Base-by-base conservation (phyloP, 768 basidiomycete species). In the Rhizopogon roseolus region DNA sequence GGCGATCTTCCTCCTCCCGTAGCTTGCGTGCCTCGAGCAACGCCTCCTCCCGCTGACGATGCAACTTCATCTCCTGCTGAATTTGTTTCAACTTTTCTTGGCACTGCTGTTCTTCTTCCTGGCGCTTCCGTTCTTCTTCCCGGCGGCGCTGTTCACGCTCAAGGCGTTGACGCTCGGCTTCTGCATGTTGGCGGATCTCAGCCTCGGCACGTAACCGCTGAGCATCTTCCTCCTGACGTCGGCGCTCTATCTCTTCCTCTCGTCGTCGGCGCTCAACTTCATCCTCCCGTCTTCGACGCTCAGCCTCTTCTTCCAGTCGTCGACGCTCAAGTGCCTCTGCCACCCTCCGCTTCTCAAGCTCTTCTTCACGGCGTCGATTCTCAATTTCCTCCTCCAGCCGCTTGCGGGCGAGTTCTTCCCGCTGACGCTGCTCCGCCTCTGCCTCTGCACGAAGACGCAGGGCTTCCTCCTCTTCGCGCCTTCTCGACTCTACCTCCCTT, bases 81-180 rank as follows among this genome's bases (percentile, higher is more conserved):
- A 51, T 75, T 76, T 22, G 76, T 75, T 50, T 78, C 65, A 17
- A 77, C 77, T 34, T 67, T 65, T 42, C 71, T 68, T 32, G 29
- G 9, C 29, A 8, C 29, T 32, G 29, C 29, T 10, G 29, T 32
- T 56, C 77, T 77, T 34, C 67, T 65, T 43, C 71, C 67, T 49
- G 80, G 76, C 36, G 76, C 74, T 48, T 48, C 34, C 22, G 46
- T 8, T 48, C 46, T 36, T 48, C 46, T 22, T 48, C 46, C 9
- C 32, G 34, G 46, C 46, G 46, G 34, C 46, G 46, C 46, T 36
- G 46, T 25, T 48, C 46, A 3, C 46, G 46, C 19, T 48, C 46
- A 9, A 14, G 9, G 34, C 46, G 46, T 36, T 46, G 45, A 14
- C 45, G 45, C 1, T 46, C 29, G 29, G 29, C 29, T 29, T 29